Percentiles rank a stretch among this genome's conserved stretches.
Evolutionary conservation across 306 rosid species (phyloP).

Genomic region (Cucurbita moschata): DNA sequence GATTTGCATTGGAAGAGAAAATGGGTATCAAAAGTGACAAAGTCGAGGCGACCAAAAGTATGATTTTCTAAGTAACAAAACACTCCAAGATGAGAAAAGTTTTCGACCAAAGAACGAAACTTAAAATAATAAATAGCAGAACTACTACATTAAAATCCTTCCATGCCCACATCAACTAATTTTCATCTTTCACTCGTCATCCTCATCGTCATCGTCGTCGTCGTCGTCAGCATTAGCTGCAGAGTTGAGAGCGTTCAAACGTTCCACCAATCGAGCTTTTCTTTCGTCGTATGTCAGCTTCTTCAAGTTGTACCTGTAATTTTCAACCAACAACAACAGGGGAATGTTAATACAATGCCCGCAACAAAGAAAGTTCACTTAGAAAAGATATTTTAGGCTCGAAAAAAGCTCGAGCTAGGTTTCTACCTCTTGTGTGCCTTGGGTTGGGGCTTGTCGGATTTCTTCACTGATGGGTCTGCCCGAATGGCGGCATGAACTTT

Average conservation of each 20-base stretch:
- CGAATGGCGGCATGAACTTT: slow-evolving; percentile 85
- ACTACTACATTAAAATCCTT: not conserved
- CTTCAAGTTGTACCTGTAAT: slow-evolving; percentile 38
- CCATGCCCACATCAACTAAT: not conserved
- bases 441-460: slow-evolving; percentile 42
- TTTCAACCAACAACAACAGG: not conserved
- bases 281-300: slow-evolving; percentile 67
- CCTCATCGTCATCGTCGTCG: slow-evolving; percentile 13
- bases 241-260: slow-evolving; percentile 46
- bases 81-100: not conserved
- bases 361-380: too few relatives aligned
- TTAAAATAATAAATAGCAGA: not conserved
- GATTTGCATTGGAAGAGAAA: not conserved
- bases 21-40: not conserved
- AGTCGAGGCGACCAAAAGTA: not conserved
- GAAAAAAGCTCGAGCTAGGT: too few relatives aligned
- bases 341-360: not conserved
- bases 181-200: slow-evolving; percentile 21
- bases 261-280: slow-evolving; percentile 34
- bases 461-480: slow-evolving; percentile 35
- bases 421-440: slow-evolving; percentile 52
- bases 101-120: not conserved
- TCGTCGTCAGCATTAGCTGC: slow-evolving; percentile 28
- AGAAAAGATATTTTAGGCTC: too few relatives aligned
- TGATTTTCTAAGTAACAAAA: not conserved